phyloP scores from a whole-genome alignment of 805 yeast genomes.

The Nakazawaea laoshanensis region DNA sequence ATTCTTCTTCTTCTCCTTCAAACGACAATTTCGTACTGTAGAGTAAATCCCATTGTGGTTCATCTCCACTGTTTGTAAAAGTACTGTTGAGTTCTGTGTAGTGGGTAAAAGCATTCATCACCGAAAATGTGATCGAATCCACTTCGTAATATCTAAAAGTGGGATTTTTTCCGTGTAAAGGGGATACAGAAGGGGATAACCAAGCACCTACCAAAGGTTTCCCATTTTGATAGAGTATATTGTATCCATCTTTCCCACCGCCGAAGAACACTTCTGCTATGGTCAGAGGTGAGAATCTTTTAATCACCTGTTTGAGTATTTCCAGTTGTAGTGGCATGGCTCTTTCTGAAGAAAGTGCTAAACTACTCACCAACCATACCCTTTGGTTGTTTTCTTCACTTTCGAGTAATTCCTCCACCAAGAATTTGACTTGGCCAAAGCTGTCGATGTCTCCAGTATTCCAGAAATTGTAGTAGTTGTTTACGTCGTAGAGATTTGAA shows the following conservation, averaged over 20 bases:
- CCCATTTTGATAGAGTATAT: slow-evolving; percentile 21
- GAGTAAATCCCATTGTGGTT: slow-evolving; percentile 32
- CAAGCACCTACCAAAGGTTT: slow-evolving; percentile 31
- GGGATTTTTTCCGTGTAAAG: slow-evolving; percentile 29
- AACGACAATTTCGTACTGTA: slow-evolving; percentile 30
- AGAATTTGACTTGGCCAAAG: slow-evolving; percentile 55
- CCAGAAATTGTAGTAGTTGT: slow-evolving; percentile 28
- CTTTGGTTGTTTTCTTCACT: slow-evolving; percentile 50
- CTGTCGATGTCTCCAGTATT: slow-evolving; percentile 16
- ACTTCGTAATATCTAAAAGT: slow-evolving; percentile 36
- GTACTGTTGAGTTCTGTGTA: slow-evolving; percentile 31
- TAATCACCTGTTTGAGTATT: slow-evolving; percentile 29
- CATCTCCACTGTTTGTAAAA: slow-evolving; percentile 27
- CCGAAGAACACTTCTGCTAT: slow-evolving; percentile 37
- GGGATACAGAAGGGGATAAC: slow-evolving; percentile 33
- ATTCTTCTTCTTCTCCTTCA: slow-evolving; percentile 23
- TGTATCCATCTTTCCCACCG: slow-evolving; percentile 31
- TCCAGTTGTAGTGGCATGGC: slow-evolving; percentile 24
- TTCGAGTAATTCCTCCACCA: slow-evolving; percentile 52
- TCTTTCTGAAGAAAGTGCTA: slow-evolving; percentile 1
- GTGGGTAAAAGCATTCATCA: slow-evolving; percentile 30
- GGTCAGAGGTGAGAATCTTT: slow-evolving; percentile 35
- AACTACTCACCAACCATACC: slow-evolving; percentile 40
- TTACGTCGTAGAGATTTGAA: slow-evolving; percentile 25
- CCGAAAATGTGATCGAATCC: slow-evolving; percentile 30